A percentile compares a stretch with the other conserved stretches of the same genome.
Conservation (phyloP, 495 filamentous ascomycete genomes). For the Hypoxylon lenormandii region DNA sequence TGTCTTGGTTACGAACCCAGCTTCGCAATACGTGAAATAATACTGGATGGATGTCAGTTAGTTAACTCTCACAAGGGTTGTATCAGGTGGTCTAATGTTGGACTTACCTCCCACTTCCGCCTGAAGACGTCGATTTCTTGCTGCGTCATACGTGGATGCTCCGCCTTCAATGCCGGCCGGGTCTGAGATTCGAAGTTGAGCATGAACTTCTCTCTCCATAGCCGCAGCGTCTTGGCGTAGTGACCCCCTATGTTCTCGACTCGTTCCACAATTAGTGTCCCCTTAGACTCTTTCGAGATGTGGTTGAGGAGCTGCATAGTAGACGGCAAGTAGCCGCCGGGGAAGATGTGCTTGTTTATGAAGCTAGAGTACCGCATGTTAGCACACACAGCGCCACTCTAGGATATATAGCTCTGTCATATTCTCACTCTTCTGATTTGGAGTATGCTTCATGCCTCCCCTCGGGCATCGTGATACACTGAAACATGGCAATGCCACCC, state of each 20-base stretch:
- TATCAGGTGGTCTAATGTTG: neutral
- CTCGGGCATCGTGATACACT: constrained; percentile 82
- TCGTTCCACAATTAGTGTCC: constrained; percentile 70
- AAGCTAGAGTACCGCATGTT: constrained; percentile 59
- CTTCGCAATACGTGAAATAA: constrained; percentile 79
- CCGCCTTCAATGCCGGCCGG: constrained; percentile 62
- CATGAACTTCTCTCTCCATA: constrained; percentile 74
- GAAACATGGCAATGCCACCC: constrained; percentile 75
- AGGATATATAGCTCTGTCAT: neutral
- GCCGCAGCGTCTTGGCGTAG: constrained; percentile 73
- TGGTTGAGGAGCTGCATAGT: constrained; percentile 70
- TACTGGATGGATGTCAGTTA: constrained; percentile 59
- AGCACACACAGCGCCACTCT: constrained; percentile 2
- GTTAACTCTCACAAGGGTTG: neutral
- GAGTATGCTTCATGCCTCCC: constrained; percentile 62
- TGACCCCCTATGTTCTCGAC: constrained; percentile 77
- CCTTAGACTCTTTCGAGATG: constrained; percentile 68
- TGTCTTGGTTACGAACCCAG: constrained; percentile 75
- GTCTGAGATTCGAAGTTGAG: constrained; percentile 69
- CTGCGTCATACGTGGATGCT: constrained; percentile 67
- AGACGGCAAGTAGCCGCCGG: constrained; percentile 76
- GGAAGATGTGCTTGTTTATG: constrained; percentile 80
- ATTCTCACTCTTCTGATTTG: constrained; percentile 58
- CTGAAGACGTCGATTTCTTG: constrained; percentile 72
- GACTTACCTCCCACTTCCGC: constrained; percentile 73